Evolutionary conservation across 1,284 basidiomycete genomes (phyloP).

Genomic region (Thecaphora thlaspeos): DNA sequence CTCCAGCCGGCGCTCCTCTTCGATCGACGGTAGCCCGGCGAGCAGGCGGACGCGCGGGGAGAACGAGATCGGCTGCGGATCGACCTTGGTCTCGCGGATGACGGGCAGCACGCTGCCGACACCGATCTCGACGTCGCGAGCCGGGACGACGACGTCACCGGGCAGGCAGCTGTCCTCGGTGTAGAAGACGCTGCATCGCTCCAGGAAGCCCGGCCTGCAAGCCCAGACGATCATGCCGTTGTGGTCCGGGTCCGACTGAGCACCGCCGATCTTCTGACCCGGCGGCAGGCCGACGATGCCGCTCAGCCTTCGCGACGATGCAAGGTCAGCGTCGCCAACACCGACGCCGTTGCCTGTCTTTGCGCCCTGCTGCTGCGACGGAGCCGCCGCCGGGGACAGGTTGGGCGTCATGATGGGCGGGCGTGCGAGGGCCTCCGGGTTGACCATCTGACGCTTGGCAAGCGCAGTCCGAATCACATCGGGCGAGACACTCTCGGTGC

Average conservation of each 20-base stretch:
- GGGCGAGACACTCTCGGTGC: slow-evolving; percentile 28
- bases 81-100: not conserved
- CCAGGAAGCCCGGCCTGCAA: slow-evolving; percentile 12
- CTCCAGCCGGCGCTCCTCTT: slow-evolving; percentile 19
- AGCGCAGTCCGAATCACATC: slow-evolving; percentile 26
- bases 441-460: slow-evolving; percentile 24
- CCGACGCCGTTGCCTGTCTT: not conserved
- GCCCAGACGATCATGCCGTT: slow-evolving; percentile 33
- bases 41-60: slow-evolving; percentile 27
- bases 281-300: slow-evolving; percentile 3
- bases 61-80: slow-evolving; percentile 10
- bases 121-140: slow-evolving; percentile 1
- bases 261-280: slow-evolving; percentile 2
- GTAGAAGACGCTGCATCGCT: slow-evolving; percentile 7
- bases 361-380: not conserved
- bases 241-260: slow-evolving; percentile 4
- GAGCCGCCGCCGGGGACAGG: not conserved
- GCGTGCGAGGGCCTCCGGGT: slow-evolving; percentile 41
- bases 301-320: slow-evolving; percentile 3
- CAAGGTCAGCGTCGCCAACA: not conserved
- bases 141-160: slow-evolving; percentile 18
- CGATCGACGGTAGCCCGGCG: slow-evolving; percentile 22
- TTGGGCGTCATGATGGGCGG: slow-evolving; percentile 22
- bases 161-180: slow-evolving; percentile 15
- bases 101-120: not conserved